These are phyloP conservation scores for Pleurozium schreberi DNA, from an alignment of 225 moss, liverwort and hornwort genomes.

Conservation along the genomic window DNA sequence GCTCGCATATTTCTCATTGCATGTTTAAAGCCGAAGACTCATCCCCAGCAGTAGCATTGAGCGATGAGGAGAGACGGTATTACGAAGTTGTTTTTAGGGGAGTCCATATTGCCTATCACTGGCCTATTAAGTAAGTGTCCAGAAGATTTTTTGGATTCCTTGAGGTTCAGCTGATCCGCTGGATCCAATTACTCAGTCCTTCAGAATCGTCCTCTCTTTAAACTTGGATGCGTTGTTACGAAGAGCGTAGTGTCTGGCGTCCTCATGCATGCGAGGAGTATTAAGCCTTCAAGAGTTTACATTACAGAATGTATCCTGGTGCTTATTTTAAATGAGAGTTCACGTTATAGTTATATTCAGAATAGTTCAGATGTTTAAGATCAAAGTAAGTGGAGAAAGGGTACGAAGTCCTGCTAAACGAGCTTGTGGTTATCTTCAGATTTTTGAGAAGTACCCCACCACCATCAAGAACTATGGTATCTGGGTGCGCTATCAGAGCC, in stretches of 20 bases:
- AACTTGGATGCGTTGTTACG: background rate
- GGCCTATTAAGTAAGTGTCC: background rate
- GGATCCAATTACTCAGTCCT: background rate
- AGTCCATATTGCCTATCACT: background rate
- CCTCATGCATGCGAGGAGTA: background rate
- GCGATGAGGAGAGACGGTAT: background rate
- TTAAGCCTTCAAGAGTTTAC: background rate
- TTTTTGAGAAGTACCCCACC: conserved; percentile 86
- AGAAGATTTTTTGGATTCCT: background rate
- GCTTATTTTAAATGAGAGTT: background rate
- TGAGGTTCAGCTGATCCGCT: background rate
- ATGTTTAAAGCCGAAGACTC: background rate
- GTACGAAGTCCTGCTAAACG: background rate
- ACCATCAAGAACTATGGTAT: conserved; percentile 97
- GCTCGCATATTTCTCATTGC: background rate
- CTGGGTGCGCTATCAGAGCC: conserved; percentile 96
- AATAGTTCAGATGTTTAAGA: background rate
- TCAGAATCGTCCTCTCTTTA: background rate
- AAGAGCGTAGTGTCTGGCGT: background rate
- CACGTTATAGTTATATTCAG: background rate
- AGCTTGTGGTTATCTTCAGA: conserved; percentile 14
- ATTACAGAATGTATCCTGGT: background rate
- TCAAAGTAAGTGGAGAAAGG: background rate
- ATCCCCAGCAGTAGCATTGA: background rate
- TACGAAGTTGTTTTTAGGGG: background rate